A percentile compares a stretch with the other conserved stretches of the same genome.
Conservation (phyloP, 768 basidiomycete genomes). For the Psilocybe sp. region DNA sequence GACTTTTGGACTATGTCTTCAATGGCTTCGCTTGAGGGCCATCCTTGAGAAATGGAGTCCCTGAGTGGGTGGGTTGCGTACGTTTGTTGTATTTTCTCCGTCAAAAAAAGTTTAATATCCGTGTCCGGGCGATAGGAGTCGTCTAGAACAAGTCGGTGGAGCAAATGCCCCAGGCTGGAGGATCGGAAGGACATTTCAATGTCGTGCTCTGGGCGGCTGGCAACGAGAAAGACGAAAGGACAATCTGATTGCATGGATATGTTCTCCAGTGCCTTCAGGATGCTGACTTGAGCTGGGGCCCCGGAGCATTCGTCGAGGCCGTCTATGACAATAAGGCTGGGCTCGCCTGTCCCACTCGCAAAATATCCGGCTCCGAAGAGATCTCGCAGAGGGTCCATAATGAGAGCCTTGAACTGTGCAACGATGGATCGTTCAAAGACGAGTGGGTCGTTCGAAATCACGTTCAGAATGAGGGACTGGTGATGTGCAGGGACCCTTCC, state of each 20-base stretch:
- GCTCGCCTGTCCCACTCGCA: no score
- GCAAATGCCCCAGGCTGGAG: not conserved
- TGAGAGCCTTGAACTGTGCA: no score
- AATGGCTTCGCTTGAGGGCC: slow-evolving; percentile 5
- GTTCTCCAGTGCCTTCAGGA: not conserved
- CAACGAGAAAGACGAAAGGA: not conserved
- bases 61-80: not conserved
- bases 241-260: not conserved
- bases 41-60: not conserved
- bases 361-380: no score
- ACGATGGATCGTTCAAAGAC: no score
- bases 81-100: not conserved
- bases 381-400: no score
- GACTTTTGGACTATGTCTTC: slow-evolving; percentile 5
- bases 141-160: not conserved
- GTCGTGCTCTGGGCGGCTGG: not conserved
- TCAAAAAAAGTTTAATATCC: not conserved
- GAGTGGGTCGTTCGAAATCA: no score
- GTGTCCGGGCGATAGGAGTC: not conserved
- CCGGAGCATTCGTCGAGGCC: not conserved
- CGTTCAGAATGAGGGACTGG: no score
- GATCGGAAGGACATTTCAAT: not conserved
- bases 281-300: not conserved
- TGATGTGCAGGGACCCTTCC: no score
- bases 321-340: not conserved